A percentile compares a stretch with the other conserved stretches of the same genome.
phyloP scores from a whole-genome alignment of 805 yeast species.

The Kodamaea kaohsiungensis region DNA sequence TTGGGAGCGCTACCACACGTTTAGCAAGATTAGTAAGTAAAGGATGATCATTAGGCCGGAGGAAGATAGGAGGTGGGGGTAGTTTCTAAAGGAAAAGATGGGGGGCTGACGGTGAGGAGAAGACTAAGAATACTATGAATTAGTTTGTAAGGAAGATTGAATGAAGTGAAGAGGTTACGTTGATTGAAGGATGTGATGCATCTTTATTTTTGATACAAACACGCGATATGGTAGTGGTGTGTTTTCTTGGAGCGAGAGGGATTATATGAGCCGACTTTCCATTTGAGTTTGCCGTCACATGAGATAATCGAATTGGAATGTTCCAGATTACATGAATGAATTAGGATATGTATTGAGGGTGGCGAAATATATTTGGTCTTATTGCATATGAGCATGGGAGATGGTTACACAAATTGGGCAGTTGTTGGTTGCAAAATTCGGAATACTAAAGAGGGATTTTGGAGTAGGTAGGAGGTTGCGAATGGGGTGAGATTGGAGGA shows the following conservation, averaged over 20 bases:
- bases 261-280: no score
- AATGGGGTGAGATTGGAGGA: no score
- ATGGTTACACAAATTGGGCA: background rate
- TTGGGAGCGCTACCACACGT: background rate
- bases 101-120: background rate
- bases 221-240: no score
- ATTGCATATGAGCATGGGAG: background rate
- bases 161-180: no score
- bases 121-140: no score
- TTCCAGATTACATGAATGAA: background rate
- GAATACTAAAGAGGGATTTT: background rate
- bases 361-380: background rate
- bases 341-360: background rate
- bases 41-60: background rate
- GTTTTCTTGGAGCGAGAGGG: no score
- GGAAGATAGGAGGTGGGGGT: background rate
- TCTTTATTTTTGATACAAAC: no score
- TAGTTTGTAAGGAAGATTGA: no score
- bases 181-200: no score
- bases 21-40: background rate
- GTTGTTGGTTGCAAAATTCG: background rate
- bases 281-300: no score
- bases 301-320: background rate
- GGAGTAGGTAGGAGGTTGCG: no score
- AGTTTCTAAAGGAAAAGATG: background rate